A percentile compares a stretch with the other conserved stretches of the same genome.
These are phyloP conservation scores for Xylaria sp. DNA, from an alignment of 2,329 filamentous ascomycete genomes.

Conservation along the genomic window DNA sequence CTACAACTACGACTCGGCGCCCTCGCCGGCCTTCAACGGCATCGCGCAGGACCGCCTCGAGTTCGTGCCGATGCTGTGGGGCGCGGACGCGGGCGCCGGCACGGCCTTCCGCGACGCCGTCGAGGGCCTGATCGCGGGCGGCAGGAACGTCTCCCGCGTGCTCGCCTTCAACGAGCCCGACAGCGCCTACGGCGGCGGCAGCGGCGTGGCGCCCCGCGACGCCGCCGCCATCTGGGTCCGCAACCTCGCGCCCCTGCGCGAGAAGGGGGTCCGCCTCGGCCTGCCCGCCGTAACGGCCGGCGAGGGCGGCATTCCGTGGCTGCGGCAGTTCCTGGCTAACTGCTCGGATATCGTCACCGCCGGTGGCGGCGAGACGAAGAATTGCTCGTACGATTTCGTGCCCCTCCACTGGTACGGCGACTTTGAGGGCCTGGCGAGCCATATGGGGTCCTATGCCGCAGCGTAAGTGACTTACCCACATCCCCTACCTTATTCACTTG, in stretches of 20 bases:
- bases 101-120: conserved; percentile 66
- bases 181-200: conserved; percentile 65
- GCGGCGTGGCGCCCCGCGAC: conserved; percentile 57
- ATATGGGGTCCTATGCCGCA: conserved; percentile 62
- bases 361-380: conserved; percentile 40
- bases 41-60: conserved; percentile 60
- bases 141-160: conserved; percentile 65
- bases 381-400: conserved; percentile 67
- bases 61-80: conserved; percentile 84
- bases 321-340: conserved; percentile 64
- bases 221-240: conserved; percentile 72
- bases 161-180: conserved; percentile 84
- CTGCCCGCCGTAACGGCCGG: conserved; percentile 71
- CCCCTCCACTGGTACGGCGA: conserved; percentile 70
- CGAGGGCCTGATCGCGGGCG: conserved; percentile 52
- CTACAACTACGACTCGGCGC: conserved; percentile 72
- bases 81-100: conserved; percentile 55
- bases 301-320: conserved; percentile 64
- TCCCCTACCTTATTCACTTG: background rate
- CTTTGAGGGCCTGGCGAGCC: conserved; percentile 68
- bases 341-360: conserved; percentile 63
- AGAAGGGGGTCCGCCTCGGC: conserved; percentile 67
- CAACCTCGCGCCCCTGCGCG: conserved; percentile 70
- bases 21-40: conserved; percentile 55
- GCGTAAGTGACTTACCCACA: conserved; percentile 36